Base-by-base conservation (phyloP, 2,329 filamentous ascomycete species). In the Ceratocystis papillata region DNA sequence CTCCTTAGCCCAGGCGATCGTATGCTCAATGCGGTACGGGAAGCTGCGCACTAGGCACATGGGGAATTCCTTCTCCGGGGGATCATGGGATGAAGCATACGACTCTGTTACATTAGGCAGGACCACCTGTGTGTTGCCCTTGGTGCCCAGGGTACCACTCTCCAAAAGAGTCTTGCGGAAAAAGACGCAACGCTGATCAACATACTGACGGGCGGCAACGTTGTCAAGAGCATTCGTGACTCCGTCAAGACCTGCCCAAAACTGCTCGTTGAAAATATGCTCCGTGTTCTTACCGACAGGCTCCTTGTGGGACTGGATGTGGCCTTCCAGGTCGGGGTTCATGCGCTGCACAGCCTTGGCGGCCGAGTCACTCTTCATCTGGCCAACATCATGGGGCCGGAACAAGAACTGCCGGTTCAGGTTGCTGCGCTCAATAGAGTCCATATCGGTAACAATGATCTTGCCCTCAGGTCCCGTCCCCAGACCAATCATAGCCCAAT, bases 341-440 rank as follows among this genome's bases (percentile, higher is more conserved):
- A 99, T 99, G 37, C 82, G 84, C 75, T 94, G 85, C 6, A 94
- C 94, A n/a, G 92, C 93, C 70, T 82, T 84, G 10, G 93, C 89
- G 7, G 95, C 94, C 72, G 89, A 90, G 72, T 96, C 93, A 75
- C 93, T 97, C 88, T 99, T 99, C 79, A 96, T 85, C 71, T 90
- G 87, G 48, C 94, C 94, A 59, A 99, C 95, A 76, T 99, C 93
- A 73, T 90, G 90, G 59, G 91, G 81, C 65, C 94, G 85, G 84
- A 99, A 99, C 20, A 99, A 77, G 78, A 99, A 99, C 73, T 99
- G 94, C 55, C 94, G 84, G 79, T 99, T 99, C 64, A 99, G 80
- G 74, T 99, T 99, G 79, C 93, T 97, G 83, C 93, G 96, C 78
- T 99, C 94, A 71, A 99, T 99, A 65, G 92, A 92, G 73, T 99